phyloP scores from a whole-genome alignment of 139 green algal genomes.

The Chlamydomonas applanata region DNA sequence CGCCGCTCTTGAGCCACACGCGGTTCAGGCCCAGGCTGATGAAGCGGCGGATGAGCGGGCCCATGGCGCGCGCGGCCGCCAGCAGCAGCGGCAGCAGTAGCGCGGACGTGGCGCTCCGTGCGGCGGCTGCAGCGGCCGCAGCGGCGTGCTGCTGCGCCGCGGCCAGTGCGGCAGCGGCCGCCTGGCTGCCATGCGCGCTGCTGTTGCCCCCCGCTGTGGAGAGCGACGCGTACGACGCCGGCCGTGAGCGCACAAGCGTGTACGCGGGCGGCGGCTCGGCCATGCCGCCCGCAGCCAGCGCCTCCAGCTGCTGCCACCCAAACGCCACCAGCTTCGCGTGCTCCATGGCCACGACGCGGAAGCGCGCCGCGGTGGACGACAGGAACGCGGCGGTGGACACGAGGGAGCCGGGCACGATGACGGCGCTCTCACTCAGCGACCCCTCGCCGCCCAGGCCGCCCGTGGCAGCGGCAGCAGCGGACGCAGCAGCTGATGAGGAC shows the following conservation, averaged over 20 bases:
- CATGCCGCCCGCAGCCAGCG: no score
- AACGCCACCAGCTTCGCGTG: constrained; percentile 48
- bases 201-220: no score
- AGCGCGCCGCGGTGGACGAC: constrained; percentile 35
- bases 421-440: constrained; percentile 17
- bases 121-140: no score
- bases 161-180: constrained; percentile 20
- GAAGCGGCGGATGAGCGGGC: constrained; percentile 66
- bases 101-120: no score
- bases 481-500: not conserved
- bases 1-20: constrained; percentile 65
- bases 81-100: constrained; percentile 60
- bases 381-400: constrained; percentile 63
- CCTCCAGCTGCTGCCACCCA: constrained; percentile 22
- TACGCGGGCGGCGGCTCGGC: no score
- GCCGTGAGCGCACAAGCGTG: no score
- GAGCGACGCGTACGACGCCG: no score
- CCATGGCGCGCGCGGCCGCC: constrained; percentile 51
- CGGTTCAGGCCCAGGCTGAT: constrained; percentile 74
- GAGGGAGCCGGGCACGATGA: constrained; percentile 40
- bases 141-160: not conserved
- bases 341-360: constrained; percentile 39
- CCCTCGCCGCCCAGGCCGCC: not conserved
- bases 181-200: not conserved
- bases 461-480: not conserved